Evolutionary conservation across 495 filamentous ascomycete species (phyloP).

Genomic region (Aspergillus bridgeri): DNA sequence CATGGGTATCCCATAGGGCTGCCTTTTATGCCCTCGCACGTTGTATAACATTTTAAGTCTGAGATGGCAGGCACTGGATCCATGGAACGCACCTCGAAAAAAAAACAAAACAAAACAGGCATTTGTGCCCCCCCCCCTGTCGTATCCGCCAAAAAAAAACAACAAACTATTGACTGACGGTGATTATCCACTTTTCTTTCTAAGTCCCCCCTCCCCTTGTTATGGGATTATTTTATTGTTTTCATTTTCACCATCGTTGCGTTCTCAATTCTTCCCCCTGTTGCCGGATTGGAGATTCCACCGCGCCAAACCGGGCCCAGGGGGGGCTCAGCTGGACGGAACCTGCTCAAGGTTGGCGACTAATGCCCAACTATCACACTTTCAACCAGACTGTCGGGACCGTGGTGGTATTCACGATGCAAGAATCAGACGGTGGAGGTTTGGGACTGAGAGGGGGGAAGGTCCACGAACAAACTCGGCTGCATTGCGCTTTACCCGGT

Average conservation of each 20-base stretch:
- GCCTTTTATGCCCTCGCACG: not conserved
- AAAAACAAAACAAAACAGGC: no score
- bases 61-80: not conserved
- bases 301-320: not conserved
- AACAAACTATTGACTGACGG: not conserved
- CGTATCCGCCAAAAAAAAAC: not conserved
- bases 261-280: not conserved
- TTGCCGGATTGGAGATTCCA: not conserved
- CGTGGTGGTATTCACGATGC: slow-evolving; percentile 17
- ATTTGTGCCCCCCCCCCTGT: not conserved
- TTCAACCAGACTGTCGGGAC: slow-evolving; percentile 28
- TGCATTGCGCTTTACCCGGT: not conserved
- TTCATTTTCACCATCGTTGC: no score
- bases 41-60: not conserved
- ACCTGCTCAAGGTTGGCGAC: slow-evolving; percentile 17
- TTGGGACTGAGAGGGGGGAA: not conserved
- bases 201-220: not conserved
- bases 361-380: slow-evolving; percentile 29
- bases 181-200: not conserved
- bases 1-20: not conserved
- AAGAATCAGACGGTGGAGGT: slow-evolving; percentile 16
- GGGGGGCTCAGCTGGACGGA: slow-evolving; percentile 13
- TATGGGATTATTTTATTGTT: not conserved
- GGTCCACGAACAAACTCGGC: not conserved
- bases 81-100: not conserved